These are phyloP conservation scores for Lobosporangium transversale DNA, from an alignment of 192 early-diverging fungal genomes.

Conservation along the genomic window DNA sequence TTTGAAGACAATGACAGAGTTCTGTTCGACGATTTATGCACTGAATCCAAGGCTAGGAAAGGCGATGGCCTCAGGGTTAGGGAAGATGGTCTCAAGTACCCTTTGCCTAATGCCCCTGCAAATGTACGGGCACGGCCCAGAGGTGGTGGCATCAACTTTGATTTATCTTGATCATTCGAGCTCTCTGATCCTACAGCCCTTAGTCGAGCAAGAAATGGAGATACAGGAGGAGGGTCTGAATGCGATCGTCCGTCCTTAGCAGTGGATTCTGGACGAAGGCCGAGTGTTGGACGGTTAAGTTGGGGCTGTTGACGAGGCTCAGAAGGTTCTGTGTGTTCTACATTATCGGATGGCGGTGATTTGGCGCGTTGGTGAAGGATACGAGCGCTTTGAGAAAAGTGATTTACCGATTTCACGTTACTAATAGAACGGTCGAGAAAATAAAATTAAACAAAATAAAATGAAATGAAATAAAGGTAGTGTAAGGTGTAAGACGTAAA, in stretches of 20 bases:
- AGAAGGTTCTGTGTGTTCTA: background rate
- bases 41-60: background rate
- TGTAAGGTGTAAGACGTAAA: background rate
- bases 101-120: background rate
- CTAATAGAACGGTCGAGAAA: background rate
- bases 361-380: constrained; percentile 5
- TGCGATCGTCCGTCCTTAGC: constrained; percentile 4
- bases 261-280: background rate
- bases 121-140: constrained; percentile 4
- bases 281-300: background rate
- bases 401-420: constrained; percentile 17
- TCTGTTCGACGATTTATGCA: background rate
- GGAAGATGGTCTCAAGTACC: background rate
- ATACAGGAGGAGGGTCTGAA: background rate
- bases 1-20: background rate
- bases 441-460: background rate
- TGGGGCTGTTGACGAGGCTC: background rate
- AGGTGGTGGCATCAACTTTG: background rate
- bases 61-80: background rate
- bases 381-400: constrained; percentile 38
- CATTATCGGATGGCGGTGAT: background rate
- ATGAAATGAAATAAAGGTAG: background rate
- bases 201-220: constrained; percentile 11
- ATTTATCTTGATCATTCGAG: background rate
- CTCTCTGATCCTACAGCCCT: background rate